Percentiles rank a stretch among this genome's conserved stretches.
These are phyloP conservation scores for Ogataea angusta DNA, from an alignment of 805 yeast species.

Conservation along the genomic window DNA sequence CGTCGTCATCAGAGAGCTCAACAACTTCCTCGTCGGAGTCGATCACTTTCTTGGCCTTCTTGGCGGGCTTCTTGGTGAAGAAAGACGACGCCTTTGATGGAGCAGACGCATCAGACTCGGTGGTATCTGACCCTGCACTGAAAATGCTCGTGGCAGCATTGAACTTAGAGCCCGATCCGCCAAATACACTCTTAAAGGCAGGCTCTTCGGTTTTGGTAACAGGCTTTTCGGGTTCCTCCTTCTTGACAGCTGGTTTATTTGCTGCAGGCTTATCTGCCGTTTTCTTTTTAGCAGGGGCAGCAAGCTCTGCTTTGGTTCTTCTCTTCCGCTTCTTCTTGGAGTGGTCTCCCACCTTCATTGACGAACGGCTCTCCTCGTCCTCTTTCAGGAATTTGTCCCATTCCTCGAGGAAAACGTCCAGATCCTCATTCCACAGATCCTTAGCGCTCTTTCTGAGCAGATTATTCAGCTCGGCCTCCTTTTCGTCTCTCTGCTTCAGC, in stretches of 20 bases:
- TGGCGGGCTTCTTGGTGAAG: conserved; percentile 11
- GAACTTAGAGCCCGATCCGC: conserved; percentile 24
- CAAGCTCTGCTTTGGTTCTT: conserved; percentile 22
- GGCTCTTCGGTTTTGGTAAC: conserved; percentile 14
- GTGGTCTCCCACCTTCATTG: conserved; percentile 44
- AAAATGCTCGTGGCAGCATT: conserved; percentile 24
- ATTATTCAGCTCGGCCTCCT: conserved; percentile 64
- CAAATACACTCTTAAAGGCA: conserved; percentile 35
- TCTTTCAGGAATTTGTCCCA: conserved; percentile 67
- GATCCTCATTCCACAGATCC: conserved; percentile 83
- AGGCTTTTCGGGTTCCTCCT: neutral
- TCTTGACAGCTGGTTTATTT: conserved; percentile 1
- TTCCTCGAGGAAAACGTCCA: conserved; percentile 64
- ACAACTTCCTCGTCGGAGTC: conserved; percentile 13
- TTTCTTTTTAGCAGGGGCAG: conserved; percentile 11
- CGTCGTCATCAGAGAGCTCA: conserved; percentile 12
- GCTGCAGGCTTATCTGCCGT: conserved; percentile 8
- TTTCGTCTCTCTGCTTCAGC: conserved; percentile 66
- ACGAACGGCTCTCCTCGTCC: conserved; percentile 59
- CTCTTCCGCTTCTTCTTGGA: conserved; percentile 38
- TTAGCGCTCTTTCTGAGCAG: conserved; percentile 71
- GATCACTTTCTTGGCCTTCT: conserved; percentile 5
- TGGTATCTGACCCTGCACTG: conserved; percentile 12
- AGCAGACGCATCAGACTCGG: conserved; percentile 1
- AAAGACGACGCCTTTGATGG: conserved; percentile 18